A percentile compares a stretch with the other conserved stretches of the same genome.
Conservation (phyloP, 805 yeast genomes). For the Wickerhamiella sorbophila region DNA sequence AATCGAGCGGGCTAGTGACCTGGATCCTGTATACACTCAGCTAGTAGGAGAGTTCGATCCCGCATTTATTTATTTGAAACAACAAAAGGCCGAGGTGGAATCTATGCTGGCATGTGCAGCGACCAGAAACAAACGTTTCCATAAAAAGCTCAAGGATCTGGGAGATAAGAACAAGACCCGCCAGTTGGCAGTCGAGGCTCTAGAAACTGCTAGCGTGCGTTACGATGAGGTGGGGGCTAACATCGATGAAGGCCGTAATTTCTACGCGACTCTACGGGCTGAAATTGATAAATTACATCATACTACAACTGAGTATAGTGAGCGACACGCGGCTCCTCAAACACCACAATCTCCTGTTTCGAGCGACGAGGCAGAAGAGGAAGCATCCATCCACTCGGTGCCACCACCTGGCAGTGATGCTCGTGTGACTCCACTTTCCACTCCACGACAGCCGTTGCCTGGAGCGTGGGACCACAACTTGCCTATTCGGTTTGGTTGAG, state of each 20-base stretch:
- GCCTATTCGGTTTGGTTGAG: neutral
- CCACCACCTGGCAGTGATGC: neutral
- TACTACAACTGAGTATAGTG: neutral
- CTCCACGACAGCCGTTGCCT: neutral
- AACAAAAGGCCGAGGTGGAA: conserved; percentile 45
- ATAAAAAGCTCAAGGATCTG: conserved; percentile 26
- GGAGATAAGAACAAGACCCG: conserved; percentile 29
- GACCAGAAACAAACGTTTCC: conserved; percentile 27
- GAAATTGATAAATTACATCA: conserved; percentile 34
- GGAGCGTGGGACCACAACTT: conserved; percentile 1
- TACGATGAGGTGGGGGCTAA: conserved; percentile 45
- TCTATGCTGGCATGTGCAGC: conserved; percentile 34
- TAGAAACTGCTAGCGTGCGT: conserved; percentile 37
- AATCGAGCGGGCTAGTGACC: conserved; percentile 6
- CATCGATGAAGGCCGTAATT: conserved; percentile 51
- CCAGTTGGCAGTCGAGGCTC: conserved; percentile 35
- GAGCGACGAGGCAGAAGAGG: neutral
- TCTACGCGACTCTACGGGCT: conserved; percentile 46
- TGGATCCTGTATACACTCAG: conserved; percentile 9
- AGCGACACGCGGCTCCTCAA: neutral
- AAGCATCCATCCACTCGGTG: neutral
- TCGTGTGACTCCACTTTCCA: neutral
- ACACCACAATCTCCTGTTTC: neutral
- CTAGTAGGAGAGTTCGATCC: conserved; percentile 6
- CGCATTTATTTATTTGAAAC: conserved; percentile 26